Conservation (phyloP, 495 filamentous ascomycete species). For the Lepidopterella palustris region DNA sequence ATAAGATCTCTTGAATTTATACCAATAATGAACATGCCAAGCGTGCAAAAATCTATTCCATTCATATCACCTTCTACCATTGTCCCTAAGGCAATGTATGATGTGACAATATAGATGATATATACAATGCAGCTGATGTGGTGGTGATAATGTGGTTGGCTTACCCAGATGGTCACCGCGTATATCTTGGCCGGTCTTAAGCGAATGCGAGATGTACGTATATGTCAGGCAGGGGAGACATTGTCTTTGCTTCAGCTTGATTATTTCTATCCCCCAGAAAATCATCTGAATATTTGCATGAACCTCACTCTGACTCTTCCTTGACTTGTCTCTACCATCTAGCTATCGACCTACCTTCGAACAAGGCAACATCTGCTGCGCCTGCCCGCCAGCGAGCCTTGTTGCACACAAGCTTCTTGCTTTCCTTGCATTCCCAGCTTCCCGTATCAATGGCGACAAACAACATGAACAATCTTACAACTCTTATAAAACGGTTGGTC, state of each 20-base stretch:
- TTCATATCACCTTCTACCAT: constrained; percentile 29
- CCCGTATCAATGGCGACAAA: constrained; percentile 37
- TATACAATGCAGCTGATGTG: not conserved
- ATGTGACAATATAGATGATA: not conserved
- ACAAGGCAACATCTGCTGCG: constrained; percentile 8
- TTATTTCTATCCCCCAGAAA: not conserved
- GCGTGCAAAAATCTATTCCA: constrained; percentile 57
- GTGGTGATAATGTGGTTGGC: not conserved
- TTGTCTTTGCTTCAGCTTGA: not conserved
- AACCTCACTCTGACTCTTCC: not conserved
- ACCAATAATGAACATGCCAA: constrained; percentile 98
- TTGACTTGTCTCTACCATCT: not conserved
- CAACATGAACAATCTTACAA: constrained; percentile 94
- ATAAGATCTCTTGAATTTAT: constrained; percentile 25
- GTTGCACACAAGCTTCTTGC: constrained; percentile 2
- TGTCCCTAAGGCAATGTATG: constrained; percentile 28
- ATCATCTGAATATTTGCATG: not conserved
- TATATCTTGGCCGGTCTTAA: not conserved
- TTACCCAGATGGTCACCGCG: not conserved
- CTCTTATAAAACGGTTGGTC: constrained; percentile 91
- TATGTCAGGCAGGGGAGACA: not conserved
- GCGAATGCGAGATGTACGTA: not conserved
- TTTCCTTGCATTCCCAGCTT: constrained; percentile 15
- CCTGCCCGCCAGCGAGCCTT: constrained; percentile 10
- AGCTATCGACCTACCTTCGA: not conserved